phyloP scores from a whole-genome alignment of 2,329 filamentous ascomycete genomes.

The Geosmithia putterillii region DNA sequence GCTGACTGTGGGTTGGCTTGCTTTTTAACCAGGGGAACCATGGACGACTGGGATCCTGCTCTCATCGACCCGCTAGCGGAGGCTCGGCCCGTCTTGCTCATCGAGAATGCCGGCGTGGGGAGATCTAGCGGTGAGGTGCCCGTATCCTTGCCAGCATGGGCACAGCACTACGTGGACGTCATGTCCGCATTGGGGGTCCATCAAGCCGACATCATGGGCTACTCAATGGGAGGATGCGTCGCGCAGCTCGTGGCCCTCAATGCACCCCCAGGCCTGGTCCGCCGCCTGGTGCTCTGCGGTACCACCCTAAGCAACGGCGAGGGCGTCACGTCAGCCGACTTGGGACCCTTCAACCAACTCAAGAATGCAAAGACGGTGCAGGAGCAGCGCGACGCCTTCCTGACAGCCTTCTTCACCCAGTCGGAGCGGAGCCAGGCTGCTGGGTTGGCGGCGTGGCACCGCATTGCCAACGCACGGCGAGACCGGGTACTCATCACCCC shows the following conservation, averaged over 20 bases:
- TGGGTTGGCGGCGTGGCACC: slow-evolving; percentile 18
- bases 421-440: slow-evolving; percentile 17
- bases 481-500: slow-evolving; percentile 12
- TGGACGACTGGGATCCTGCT: slow-evolving; percentile 28
- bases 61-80: slow-evolving; percentile 30
- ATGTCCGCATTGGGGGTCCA: slow-evolving; percentile 22
- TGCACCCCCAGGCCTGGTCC: slow-evolving; percentile 17
- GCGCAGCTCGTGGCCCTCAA: slow-evolving; percentile 31
- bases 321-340: slow-evolving; percentile 16
- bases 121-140: slow-evolving; percentile 28
- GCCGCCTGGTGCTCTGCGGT: slow-evolving; percentile 29
- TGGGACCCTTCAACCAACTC: slow-evolving; percentile 18
- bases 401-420: slow-evolving; percentile 18
- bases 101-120: slow-evolving; percentile 36
- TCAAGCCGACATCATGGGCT: slow-evolving; percentile 32
- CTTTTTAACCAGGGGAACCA: slow-evolving; percentile 19
- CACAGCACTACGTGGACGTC: slow-evolving; percentile 19
- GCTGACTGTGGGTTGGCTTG: background rate
- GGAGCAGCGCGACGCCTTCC: slow-evolving; percentile 19
- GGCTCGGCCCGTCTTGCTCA: slow-evolving; percentile 27
- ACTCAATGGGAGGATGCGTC: slow-evolving; percentile 34
- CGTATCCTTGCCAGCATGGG: slow-evolving; percentile 15
- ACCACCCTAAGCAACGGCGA: slow-evolving; percentile 25
- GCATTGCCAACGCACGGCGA: slow-evolving; percentile 15
- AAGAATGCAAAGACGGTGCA: slow-evolving; percentile 15